phyloP scores from a whole-genome alignment of 441 rosid species.

The Pelargonium fulgidum region DNA sequence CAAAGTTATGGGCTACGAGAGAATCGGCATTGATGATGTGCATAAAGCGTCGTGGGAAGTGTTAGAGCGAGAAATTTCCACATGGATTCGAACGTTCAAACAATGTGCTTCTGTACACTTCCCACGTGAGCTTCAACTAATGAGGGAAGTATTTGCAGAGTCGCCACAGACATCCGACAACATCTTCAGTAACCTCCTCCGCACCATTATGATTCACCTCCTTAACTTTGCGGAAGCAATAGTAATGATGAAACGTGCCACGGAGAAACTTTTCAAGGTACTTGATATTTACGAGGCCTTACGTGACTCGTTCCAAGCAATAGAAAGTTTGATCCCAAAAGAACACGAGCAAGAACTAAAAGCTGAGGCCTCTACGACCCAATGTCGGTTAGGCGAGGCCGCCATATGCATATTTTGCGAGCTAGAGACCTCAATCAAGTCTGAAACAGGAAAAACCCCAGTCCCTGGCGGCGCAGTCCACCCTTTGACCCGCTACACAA shows the following conservation, averaged over 20 bases:
- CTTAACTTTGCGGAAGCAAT: constrained; percentile 72
- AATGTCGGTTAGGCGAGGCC: constrained; percentile 61
- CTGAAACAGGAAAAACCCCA: constrained; percentile 56
- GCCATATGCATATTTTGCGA: constrained; percentile 58
- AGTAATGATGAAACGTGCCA: constrained; percentile 58
- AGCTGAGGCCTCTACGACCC: constrained; percentile 41
- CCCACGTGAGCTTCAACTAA: constrained; percentile 50
- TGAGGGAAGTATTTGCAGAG: constrained; percentile 37
- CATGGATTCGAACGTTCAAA: constrained; percentile 55
- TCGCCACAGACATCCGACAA: no score
- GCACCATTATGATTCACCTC: constrained; percentile 49
- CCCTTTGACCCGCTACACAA: constrained; percentile 76
- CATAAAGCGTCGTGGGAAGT: constrained; percentile 76
- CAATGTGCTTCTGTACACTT: constrained; percentile 50
- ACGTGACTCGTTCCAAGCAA: constrained; percentile 41
- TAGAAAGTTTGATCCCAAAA: constrained; percentile 37
- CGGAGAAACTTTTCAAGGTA: constrained; percentile 74
- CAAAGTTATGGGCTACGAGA: constrained; percentile 51
- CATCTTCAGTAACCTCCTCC: constrained; percentile 42
- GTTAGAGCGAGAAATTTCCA: constrained; percentile 64
- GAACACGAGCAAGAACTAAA: constrained; percentile 40
- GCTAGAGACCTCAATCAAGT: constrained; percentile 63
- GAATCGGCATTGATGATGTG: constrained; percentile 65
- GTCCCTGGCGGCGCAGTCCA: constrained; percentile 92
- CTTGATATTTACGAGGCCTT: constrained; percentile 74